phyloP scores from a whole-genome alignment of 1,284 basidiomycete genomes.

The Malassezia psittaci region DNA sequence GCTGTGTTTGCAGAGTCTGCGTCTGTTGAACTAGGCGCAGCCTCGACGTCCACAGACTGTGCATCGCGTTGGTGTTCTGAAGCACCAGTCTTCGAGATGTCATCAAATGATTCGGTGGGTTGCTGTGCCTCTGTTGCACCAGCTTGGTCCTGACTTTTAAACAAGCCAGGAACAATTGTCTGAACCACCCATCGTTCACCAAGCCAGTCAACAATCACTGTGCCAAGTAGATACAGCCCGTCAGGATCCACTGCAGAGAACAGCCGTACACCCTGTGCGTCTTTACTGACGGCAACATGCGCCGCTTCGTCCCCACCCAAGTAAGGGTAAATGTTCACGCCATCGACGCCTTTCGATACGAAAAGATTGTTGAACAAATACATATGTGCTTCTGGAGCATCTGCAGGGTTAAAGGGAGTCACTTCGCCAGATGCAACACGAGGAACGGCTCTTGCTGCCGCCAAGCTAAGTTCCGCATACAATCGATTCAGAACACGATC shows the following conservation, averaged over 20 bases:
- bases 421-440: conserved; percentile 53
- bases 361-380: conserved; percentile 56
- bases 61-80: too few species aligned
- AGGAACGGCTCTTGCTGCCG: conserved; percentile 52
- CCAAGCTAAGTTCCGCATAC: conserved; percentile 54
- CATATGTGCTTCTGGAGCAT: conserved; percentile 53
- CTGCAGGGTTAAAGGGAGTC: conserved; percentile 55
- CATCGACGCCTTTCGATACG: conserved; percentile 55
- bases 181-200: conserved; percentile 57
- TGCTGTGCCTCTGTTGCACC: conserved; percentile 19
- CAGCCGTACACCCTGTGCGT: conserved; percentile 53
- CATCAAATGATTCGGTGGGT: too few species aligned
- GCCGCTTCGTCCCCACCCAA: conserved; percentile 56
- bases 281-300: conserved; percentile 55
- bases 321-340: conserved; percentile 53
- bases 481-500: conserved; percentile 54
- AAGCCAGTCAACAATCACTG: conserved; percentile 55
- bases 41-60: conserved; percentile 52
- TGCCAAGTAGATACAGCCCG: conserved; percentile 47
- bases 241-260: conserved; percentile 54
- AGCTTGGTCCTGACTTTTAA: conserved; percentile 43
- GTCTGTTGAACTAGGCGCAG: conserved; percentile 35
- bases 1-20: conserved; percentile 26
- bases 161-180: conserved; percentile 55
- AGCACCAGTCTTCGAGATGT: too few species aligned